Base-by-base conservation (phyloP, 164 flowering plant species). In the Vitis riparia region DNA sequence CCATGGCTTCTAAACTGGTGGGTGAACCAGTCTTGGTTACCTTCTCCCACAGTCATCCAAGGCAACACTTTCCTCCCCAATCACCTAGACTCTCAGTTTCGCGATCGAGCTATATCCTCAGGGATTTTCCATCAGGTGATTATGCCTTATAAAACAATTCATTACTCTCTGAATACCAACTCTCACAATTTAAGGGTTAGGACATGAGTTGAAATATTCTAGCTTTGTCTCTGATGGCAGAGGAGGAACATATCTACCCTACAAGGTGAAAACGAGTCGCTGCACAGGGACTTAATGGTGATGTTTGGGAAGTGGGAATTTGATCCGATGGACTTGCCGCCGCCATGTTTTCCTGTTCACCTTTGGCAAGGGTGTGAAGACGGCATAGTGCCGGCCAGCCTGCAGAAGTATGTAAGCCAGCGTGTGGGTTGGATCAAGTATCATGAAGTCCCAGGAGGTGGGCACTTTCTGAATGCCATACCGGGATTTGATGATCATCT, bases 331-430 rank as follows among this genome's bases (percentile, higher is more conserved):
- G 69, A 65, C 8, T 29, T 71, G 1, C 23, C 49, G 7, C 58
- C 17, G 13, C 69, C 74, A 6, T 58, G 23, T 17, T 48, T 56
- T 15, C 9, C 29, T 0, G 74, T 65, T 49, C 74, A 71, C 37
- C 51, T 71, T 8, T 71, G 74, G 69, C 69, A 71, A 19, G 74
- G 69, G 12, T 16, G 62, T 19, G 69, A 65, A n/a, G 69, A 71
- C 12, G 51, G 29, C 9, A 48, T 71, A 13, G 65, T 65, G 15
- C 74, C 69, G 30, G 63, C 58, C 2, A 44, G 27, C n/a, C 51
- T 71, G 49, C 69, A 65, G 12, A 48, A 69, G 4, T 59, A 48
- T 16, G 64, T 71, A 11, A 55, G 62, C 12, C 3, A 23, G 14
- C 66, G 50, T 13, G 61, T 71, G 9, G 52, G 51, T 19, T 71